Percentiles rank a stretch among this genome's conserved stretches.
These are phyloP conservation scores for Aspergillus fumigatus DNA, from an alignment of 2,329 filamentous ascomycete species.

Conservation along the genomic window DNA sequence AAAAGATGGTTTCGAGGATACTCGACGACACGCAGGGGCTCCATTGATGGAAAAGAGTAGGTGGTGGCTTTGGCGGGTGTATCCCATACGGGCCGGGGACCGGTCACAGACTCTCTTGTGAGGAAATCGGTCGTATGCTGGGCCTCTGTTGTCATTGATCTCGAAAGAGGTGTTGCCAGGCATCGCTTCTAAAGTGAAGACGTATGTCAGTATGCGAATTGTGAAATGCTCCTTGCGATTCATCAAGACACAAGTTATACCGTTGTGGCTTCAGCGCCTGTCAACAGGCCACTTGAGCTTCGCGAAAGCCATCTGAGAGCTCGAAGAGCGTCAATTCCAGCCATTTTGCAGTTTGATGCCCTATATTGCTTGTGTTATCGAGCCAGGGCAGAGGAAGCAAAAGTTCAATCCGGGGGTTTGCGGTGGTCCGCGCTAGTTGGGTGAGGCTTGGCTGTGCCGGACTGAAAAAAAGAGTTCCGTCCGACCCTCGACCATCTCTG, in stretches of 20 bases:
- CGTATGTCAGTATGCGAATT: constrained; percentile 18
- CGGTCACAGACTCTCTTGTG: constrained; percentile 16
- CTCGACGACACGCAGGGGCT: constrained; percentile 70
- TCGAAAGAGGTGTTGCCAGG: constrained; percentile 34
- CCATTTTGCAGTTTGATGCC: constrained; percentile 24
- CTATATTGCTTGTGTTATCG: constrained; percentile 4
- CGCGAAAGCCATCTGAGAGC: constrained; percentile 36
- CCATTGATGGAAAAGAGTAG: constrained; percentile 84
- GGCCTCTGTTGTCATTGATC: constrained; percentile 49
- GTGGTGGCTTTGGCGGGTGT: constrained; percentile 75
- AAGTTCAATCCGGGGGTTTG: constrained; percentile 28
- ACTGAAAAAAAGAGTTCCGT: constrained; percentile 35
- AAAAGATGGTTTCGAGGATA: constrained; percentile 80
- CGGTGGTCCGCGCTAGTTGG: constrained; percentile 28
- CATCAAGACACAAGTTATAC: constrained; percentile 19
- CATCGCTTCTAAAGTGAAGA: constrained; percentile 37
- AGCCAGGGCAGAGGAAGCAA: constrained; percentile 22
- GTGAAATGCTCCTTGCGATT: neutral
- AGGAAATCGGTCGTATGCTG: constrained; percentile 24
- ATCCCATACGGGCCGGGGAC: constrained; percentile 32
- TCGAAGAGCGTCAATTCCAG: constrained; percentile 32
- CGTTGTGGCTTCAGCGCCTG: constrained; percentile 32
- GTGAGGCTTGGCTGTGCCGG: constrained; percentile 29
- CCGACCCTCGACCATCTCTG: constrained; percentile 14
- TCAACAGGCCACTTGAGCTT: constrained; percentile 31